A percentile compares a stretch with the other conserved stretches of the same genome.
These are phyloP conservation scores for Sclerospora graminicola DNA, from an alignment of 352 stramenopile species.

Conservation along the genomic window DNA sequence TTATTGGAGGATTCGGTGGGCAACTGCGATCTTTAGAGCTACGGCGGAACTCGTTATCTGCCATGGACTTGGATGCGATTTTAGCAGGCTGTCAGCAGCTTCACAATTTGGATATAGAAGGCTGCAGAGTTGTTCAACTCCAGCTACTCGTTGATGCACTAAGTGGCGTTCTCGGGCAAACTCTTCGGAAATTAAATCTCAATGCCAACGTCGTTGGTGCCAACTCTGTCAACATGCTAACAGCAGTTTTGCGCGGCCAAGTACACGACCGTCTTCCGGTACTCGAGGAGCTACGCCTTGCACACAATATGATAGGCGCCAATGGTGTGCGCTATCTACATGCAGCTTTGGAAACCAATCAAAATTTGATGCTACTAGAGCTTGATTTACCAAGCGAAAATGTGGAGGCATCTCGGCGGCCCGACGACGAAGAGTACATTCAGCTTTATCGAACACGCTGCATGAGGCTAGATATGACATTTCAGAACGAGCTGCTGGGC, in stretches of 20 bases:
- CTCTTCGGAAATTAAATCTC: conserved; percentile 20
- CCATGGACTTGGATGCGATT: conserved; percentile 22
- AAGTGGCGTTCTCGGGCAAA: conserved; percentile 8
- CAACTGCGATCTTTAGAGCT: conserved; percentile 18
- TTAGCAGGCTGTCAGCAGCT: conserved; percentile 13
- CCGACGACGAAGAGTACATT: conserved; percentile 20
- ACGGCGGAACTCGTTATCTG: conserved; percentile 16
- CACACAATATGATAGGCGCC: conserved; percentile 22
- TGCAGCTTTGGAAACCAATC: conserved; percentile 18
- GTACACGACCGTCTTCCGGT: conserved; percentile 5
- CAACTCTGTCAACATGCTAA: conserved; percentile 16
- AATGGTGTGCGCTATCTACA: conserved; percentile 23
- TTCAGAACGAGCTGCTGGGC: conserved; percentile 23
- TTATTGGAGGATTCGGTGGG: conserved; percentile 15
- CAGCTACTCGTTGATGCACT: conserved; percentile 25
- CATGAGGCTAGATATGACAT: conserved; percentile 21
- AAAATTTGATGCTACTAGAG: conserved; percentile 19
- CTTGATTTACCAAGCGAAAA: conserved; percentile 20
- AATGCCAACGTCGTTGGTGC: conserved; percentile 24
- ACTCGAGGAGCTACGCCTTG: conserved; percentile 16
- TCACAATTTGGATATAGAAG: conserved; percentile 19
- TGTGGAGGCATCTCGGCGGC: conserved; percentile 3
- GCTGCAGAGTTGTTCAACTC: conserved; percentile 20
- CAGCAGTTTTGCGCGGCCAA: conserved; percentile 14
- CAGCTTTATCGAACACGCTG: conserved; percentile 24